Conservation (phyloP, 495 filamentous ascomycete species). For the Cenococcum geophilum region DNA sequence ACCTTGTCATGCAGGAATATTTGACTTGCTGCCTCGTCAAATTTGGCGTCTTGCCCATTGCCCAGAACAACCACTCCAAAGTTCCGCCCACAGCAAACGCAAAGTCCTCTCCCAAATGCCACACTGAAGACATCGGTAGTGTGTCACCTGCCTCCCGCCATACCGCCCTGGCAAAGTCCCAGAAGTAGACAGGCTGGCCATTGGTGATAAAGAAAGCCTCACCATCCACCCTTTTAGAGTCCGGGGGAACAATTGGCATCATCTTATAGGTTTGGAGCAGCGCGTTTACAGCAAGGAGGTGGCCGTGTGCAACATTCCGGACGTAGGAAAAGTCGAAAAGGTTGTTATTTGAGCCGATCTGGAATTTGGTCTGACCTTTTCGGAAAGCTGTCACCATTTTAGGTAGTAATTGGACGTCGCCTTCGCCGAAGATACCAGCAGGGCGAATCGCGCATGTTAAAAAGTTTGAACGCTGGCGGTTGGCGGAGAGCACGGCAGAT, state of each 20-base stretch:
- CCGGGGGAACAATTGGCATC: conserved; percentile 53
- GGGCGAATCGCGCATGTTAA: conserved; percentile 78
- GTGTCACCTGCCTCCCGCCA: conserved; percentile 52
- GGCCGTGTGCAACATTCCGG: conserved; percentile 68
- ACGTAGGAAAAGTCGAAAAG: conserved; percentile 82
- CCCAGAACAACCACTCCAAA: conserved; percentile 60
- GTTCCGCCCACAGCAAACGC: conserved; percentile 60
- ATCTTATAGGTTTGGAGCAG: conserved; percentile 55
- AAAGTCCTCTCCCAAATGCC: conserved; percentile 58
- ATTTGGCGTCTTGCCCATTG: conserved; percentile 66
- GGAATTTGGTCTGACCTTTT: conserved; percentile 64
- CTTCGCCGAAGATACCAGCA: conserved; percentile 85
- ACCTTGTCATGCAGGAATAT: conserved; percentile 76
- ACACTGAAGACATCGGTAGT: conserved; percentile 47
- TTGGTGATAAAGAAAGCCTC: conserved; percentile 97
- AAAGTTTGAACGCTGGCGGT: conserved; percentile 58
- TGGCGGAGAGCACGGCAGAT: conserved; percentile 73
- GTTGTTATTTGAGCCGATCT: conserved; percentile 85
- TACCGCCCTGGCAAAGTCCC: conserved; percentile 77
- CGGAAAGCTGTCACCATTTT: conserved; percentile 58
- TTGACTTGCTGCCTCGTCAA: conserved; percentile 69
- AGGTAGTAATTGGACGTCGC: conserved; percentile 44
- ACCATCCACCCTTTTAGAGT: conserved; percentile 78
- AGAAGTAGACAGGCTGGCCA: conserved; percentile 87
- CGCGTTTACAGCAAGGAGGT: conserved; percentile 64